Conservation (phyloP, 2,329 filamentous ascomycete genomes). For the Ophiobolus disseminans region DNA sequence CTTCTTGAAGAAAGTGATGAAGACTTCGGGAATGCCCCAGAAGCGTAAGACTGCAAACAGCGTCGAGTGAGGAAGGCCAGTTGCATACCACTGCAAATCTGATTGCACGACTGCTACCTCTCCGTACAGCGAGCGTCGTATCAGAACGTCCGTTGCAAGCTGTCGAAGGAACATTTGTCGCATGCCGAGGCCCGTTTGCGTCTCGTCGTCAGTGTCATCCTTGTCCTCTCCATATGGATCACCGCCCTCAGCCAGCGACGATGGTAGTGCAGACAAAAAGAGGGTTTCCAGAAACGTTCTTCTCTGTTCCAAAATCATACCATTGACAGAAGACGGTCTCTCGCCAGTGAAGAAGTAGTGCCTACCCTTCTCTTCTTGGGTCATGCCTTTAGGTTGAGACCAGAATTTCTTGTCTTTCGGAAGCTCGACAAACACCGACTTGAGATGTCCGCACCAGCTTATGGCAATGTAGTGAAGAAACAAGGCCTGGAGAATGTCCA, state of each 20-base stretch:
- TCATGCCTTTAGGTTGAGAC: slow-evolving; percentile 56
- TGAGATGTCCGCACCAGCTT: slow-evolving; percentile 59
- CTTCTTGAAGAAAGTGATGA: slow-evolving; percentile 38
- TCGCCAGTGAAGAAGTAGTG: slow-evolving; percentile 5
- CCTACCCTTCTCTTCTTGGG: slow-evolving; percentile 6
- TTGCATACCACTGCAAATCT: slow-evolving; percentile 56
- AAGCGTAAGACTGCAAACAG: slow-evolving; percentile 37
- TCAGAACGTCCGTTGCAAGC: slow-evolving; percentile 62
- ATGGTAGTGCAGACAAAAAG: slow-evolving; percentile 64
- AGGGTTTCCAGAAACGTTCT: slow-evolving; percentile 51
- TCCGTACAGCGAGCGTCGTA: slow-evolving; percentile 57
- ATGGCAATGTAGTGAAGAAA: slow-evolving; percentile 63
- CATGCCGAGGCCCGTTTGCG: slow-evolving; percentile 40
- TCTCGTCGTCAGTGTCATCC: slow-evolving; percentile 50
- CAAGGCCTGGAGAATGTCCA: slow-evolving; percentile 64
- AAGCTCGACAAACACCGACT: slow-evolving; percentile 45
- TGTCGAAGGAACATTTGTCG: slow-evolving; percentile 66
- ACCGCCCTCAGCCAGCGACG: background rate
- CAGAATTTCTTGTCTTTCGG: slow-evolving; percentile 34
- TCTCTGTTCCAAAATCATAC: background rate
- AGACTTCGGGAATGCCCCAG: slow-evolving; percentile 33
- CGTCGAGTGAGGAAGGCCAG: slow-evolving; percentile 34
- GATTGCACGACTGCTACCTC: slow-evolving; percentile 63
- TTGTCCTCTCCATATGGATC: slow-evolving; percentile 46
- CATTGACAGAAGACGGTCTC: background rate